Conservation (phyloP, 768 basidiomycete genomes). For the Tylopilus vinaceipallidus region DNA sequence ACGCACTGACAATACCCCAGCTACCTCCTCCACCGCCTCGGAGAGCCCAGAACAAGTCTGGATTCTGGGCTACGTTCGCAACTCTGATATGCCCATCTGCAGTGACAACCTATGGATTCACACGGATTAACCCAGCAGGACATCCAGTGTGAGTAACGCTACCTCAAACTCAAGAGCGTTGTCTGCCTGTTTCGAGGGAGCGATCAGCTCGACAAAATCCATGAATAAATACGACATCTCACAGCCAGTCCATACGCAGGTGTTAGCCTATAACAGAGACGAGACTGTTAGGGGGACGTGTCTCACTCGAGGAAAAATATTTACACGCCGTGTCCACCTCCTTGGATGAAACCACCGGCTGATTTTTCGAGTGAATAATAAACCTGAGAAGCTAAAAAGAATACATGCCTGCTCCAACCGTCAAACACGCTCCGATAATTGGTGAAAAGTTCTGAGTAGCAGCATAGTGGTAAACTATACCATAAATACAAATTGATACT, state of each 20-base stretch:
- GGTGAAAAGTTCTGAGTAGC: conserved; percentile 13
- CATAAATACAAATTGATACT: not conserved
- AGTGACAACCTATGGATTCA: conserved; percentile 34
- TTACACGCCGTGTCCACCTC: conserved; percentile 45
- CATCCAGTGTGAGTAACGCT: not conserved
- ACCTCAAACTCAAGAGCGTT: conserved; percentile 43
- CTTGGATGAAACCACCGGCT: conserved; percentile 50
- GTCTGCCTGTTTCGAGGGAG: conserved; percentile 37
- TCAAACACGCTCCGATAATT: conserved; percentile 19
- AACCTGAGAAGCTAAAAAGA: not conserved
- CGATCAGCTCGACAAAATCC: conserved; percentile 2
- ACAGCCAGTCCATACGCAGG: conserved; percentile 44
- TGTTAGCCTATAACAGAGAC: conserved; percentile 23
- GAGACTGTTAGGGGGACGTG: not conserved
- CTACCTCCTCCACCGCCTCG: conserved; percentile 54
- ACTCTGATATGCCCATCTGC: conserved; percentile 38
- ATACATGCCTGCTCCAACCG: conserved; percentile 18
- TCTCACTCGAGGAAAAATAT: not conserved
- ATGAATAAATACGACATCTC: not conserved
- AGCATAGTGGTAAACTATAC: conserved; percentile 19
- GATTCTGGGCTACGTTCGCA: conserved; percentile 40
- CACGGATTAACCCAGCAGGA: not conserved
- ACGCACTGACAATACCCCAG: conserved; percentile 42
- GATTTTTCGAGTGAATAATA: not conserved
- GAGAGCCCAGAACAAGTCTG: conserved; percentile 54